Evolutionary conservation across 495 filamentous ascomycete species (phyloP), one percentile per base, ranked within the genome.

Genomic region (Acidiella bohemica): DNA sequence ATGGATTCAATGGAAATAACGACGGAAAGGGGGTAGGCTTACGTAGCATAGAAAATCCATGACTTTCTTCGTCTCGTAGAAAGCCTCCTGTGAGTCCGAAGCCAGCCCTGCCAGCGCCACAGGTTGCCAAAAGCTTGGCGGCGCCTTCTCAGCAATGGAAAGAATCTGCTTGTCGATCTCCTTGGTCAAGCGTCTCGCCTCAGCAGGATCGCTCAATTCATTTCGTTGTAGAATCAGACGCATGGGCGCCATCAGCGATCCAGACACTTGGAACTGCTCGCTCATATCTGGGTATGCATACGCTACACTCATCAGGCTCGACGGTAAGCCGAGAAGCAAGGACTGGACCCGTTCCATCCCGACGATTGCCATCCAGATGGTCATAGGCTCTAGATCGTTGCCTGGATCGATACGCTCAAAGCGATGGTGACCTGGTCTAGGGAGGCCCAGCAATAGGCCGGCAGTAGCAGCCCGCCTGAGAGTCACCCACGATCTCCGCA

Each of bases 401-500:
- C 26, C 35, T 32, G 30, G 8, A 33, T 33, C 31, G 6, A 33
- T 9, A 16, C 7, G 6, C 31, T 8, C 16, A 17, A 33, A 33
- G 10, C 31, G 31, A 16, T 33, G 31, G 31, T 33, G 31, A 16
- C 31, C 31, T 9, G 9, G 6, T 6, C 31, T 6, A 16, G 8
- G 31, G 10, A 33, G 31, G 14, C 31, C 31, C 8, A 33, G 31
- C 14, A 33, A 6, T 16, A 8, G 31, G 8, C 8, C 31, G 7
- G 31, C 23, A 20, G 18, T 39, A 22, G 46, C 44, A n/a, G 47
- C 42, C 16, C 42, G 29, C 12, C 47, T 11, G 23, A 11, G 4
- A 13, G 47, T 30, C 19, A 50, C 17, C 47, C 47, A 50, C 16
- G 26, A 23, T 25, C 42, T 42, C 2, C 42, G 42, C 20, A 50